phyloP scores from a whole-genome alignment of 441 rosid genomes.

The Isatis lusitanica region DNA sequence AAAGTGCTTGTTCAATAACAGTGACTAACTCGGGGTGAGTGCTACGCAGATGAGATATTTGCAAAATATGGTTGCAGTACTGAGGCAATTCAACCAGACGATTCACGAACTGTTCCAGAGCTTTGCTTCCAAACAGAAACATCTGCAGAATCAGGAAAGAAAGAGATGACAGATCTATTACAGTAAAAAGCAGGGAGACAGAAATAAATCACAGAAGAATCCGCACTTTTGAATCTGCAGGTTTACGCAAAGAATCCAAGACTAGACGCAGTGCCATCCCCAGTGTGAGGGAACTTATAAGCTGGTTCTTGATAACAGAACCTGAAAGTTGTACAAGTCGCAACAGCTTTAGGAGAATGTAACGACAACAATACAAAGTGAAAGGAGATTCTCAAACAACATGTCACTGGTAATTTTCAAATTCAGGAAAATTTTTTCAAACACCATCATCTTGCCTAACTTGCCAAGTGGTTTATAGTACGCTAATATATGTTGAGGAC shows the following conservation, averaged over 20 bases:
- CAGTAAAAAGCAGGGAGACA: constrained; percentile 5
- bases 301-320: constrained; percentile 94
- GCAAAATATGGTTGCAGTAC: constrained; percentile 96
- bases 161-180: constrained; percentile 28
- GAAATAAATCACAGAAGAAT: constrained; percentile 13
- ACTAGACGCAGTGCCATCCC: constrained; percentile 97
- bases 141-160: constrained; percentile 52
- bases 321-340: constrained; percentile 47
- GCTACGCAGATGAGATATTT: constrained; percentile 93
- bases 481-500: neutral
- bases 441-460: neutral
- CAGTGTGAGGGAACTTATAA: constrained; percentile 86
- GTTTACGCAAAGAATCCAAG: constrained; percentile 94
- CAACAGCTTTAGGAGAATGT: constrained; percentile 10
- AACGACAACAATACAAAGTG: neutral
- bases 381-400: constrained; percentile 5
- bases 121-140: constrained; percentile 97
- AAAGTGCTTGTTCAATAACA: constrained; percentile 86
- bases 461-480: neutral
- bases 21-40: constrained; percentile 89
- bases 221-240: constrained; percentile 93
- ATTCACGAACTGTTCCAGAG: constrained; percentile 96
- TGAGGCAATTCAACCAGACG: constrained; percentile 98
- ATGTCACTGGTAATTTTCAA: neutral
- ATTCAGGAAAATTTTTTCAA: constrained; percentile 9